Percentiles rank a stretch among this genome's conserved stretches.
phyloP scores from a whole-genome alignment of 2,329 filamentous ascomycete species.

The Botryosphaeria dothidea region DNA sequence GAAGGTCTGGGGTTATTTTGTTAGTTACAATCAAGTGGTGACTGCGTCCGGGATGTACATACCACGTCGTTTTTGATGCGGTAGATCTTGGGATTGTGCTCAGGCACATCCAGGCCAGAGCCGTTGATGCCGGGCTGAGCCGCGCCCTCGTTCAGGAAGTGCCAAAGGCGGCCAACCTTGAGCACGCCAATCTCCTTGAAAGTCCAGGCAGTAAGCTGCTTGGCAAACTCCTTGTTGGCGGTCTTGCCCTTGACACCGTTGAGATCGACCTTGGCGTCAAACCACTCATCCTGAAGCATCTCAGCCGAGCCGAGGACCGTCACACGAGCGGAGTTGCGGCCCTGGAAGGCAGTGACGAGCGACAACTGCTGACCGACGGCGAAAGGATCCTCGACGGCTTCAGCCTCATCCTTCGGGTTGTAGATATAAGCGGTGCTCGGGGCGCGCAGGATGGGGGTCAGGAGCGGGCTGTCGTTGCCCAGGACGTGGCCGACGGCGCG shows the following conservation, averaged over 20 bases:
- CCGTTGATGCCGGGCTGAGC: constrained; percentile 37
- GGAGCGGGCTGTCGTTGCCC: constrained; percentile 71
- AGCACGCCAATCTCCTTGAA: constrained; percentile 94
- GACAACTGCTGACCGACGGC: constrained; percentile 80
- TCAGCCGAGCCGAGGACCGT: constrained; percentile 83
- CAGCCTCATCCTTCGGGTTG: constrained; percentile 83
- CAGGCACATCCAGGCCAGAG: constrained; percentile 39
- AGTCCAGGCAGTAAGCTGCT: constrained; percentile 86
- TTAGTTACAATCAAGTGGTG: constrained; percentile 27
- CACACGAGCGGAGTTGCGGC: constrained; percentile 89
- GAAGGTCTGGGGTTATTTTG: constrained; percentile 65
- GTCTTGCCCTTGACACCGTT: constrained; percentile 62
- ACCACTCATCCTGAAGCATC: constrained; percentile 86
- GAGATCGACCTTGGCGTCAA: constrained; percentile 72
- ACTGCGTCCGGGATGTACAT: constrained; percentile 49
- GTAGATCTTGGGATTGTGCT: constrained; percentile 82
- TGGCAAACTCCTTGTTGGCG: constrained; percentile 81
- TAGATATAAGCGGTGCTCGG: constrained; percentile 88
- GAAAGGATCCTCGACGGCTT: constrained; percentile 76
- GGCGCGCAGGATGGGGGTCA: constrained; percentile 80
- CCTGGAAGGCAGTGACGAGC: constrained; percentile 84
- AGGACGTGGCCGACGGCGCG: constrained; percentile 78
- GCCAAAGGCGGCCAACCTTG: constrained; percentile 79
- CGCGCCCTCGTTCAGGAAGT: constrained; percentile 61
- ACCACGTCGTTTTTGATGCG: constrained; percentile 96